A percentile compares a stretch with the other conserved stretches of the same genome.
Evolutionary conservation across 495 filamentous ascomycete species (phyloP).

Genomic region (Trichocladium uniseriatum): DNA sequence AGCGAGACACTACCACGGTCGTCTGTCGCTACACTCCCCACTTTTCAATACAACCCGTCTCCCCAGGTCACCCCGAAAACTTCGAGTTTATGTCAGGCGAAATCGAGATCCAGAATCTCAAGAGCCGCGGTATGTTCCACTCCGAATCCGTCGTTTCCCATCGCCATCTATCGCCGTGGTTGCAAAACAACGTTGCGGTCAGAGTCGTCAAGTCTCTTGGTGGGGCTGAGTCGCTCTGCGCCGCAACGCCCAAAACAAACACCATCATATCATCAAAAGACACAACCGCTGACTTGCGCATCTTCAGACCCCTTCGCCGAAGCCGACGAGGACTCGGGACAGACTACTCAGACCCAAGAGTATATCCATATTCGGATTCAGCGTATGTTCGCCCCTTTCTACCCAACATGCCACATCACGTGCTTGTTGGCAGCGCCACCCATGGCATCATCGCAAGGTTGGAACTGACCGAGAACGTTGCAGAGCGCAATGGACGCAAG

Average conservation of each 20-base stretch:
- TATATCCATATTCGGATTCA: constrained; percentile 99
- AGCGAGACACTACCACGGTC: constrained; percentile 33
- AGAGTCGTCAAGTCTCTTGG: neutral
- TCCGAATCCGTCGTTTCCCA: neutral
- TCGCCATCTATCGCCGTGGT: neutral
- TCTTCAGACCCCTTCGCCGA: constrained; percentile 97
- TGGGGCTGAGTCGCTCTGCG: neutral
- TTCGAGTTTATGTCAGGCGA: constrained; percentile 99
- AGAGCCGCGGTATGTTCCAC: constrained; percentile 94
- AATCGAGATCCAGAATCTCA: constrained; percentile 68
- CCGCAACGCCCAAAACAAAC: neutral
- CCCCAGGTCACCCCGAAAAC: constrained; percentile 40
- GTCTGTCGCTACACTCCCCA: constrained; percentile 37
- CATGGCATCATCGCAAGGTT: neutral
- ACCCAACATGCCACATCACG: neutral
- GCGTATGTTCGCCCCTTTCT: constrained; percentile 54
- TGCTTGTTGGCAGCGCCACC: too few species aligned
- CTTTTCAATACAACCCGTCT: constrained; percentile 33
- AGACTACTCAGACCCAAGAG: constrained; percentile 82
- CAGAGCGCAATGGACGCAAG: constrained; percentile 99
- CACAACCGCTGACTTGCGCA: constrained; percentile 11
- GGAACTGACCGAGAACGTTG: neutral
- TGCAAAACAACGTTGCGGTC: neutral
- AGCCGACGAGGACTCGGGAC: constrained; percentile 98
- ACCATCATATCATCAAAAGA: neutral